Percentiles rank a stretch among this genome's conserved stretches.
These are phyloP conservation scores for Actinomucor elegans DNA, from an alignment of 371 early-diverging fungal species.

Conservation along the genomic window DNA sequence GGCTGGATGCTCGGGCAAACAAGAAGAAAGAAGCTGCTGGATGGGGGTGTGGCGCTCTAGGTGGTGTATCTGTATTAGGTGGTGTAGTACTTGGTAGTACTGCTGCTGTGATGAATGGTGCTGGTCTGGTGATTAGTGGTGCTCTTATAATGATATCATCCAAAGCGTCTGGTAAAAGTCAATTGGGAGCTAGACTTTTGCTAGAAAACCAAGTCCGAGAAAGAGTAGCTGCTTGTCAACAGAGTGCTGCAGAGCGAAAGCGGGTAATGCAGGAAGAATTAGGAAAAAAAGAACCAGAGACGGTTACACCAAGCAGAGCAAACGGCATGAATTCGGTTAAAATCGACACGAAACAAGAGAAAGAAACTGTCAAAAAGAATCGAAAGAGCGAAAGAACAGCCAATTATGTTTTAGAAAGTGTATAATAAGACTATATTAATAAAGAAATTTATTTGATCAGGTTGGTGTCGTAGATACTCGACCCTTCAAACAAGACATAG, in stretches of 20 bases:
- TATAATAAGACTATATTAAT: too few relatives aligned
- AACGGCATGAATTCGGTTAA: too few relatives aligned
- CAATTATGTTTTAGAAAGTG: too few relatives aligned
- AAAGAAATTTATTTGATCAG: too few relatives aligned
- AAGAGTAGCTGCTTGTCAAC: constrained; percentile 1
- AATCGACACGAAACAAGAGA: too few relatives aligned
- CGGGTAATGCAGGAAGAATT: constrained; percentile 6
- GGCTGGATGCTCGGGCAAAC: constrained; percentile 53
- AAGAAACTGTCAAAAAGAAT: too few relatives aligned
- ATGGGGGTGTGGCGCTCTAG: constrained; percentile 47
- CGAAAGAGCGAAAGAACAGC: too few relatives aligned
- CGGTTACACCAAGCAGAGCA: too few relatives aligned
- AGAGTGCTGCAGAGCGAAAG: background rate
- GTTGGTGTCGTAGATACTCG: too few relatives aligned
- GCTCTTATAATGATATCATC: constrained; percentile 25
- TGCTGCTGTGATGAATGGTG: constrained; percentile 31
- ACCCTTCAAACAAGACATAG: too few relatives aligned
- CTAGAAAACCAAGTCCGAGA: constrained; percentile 25
- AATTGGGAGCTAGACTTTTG: constrained; percentile 22
- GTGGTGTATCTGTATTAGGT: constrained; percentile 52
- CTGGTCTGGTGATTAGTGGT: constrained; percentile 35
- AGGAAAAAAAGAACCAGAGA: too few relatives aligned
- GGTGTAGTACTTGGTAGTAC: constrained; percentile 46
- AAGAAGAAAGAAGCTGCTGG: constrained; percentile 47
- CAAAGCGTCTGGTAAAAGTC: constrained; percentile 23